Base-by-base conservation (phyloP, 179 eudicot genomes). In the Corrigiola litoralis region DNA sequence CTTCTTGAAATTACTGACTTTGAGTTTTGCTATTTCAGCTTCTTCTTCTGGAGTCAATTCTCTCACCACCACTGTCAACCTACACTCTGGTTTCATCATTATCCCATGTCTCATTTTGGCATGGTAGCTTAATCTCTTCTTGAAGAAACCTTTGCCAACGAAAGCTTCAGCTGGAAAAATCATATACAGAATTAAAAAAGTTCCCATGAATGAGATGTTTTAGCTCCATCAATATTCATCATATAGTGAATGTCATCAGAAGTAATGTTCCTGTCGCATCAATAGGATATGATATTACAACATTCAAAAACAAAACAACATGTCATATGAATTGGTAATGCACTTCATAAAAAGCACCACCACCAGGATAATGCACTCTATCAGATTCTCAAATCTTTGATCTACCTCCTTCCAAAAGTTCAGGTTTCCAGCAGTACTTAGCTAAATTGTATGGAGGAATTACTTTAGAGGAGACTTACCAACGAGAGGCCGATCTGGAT, bases 21-120 rank as follows among this genome's bases (percentile, higher is more conserved):
- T 86, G 69, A 90, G 80, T 76, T 70, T 88, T 11, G 97, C 97
- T 44, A 91, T 78, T 73, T 85, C 69, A 29, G 96, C 92, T 71
- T 92, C 98, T 73, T 89, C 95, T 56, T 87, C 92, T 2, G 88
- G 56, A 9, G 88, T 92, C 71, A 82, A 82, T 79, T 92, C 98
- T 56, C 98, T 81, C 4, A 92, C 82, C 50, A 89, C 89, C 53
- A 92, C 89, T 8, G 98, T 89, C 68, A 92, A 78, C 73, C 98
- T 82, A 77, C 98, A 87, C 72, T 85, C 90, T 4, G 96, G 87
- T 69, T 67, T 84, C 72, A 75, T 65, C 66, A 41, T 87, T 58
- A 87, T 40, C 65, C 98, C 98, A 40, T 68, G 61, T 73, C 74
- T 85, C 40, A 92, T 86, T 78, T 77, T 89, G 33, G 79, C 89